Percentiles rank a stretch among this genome's conserved stretches.
Conservation (phyloP, 176 grass and related monocot genomes). For the Leersia perrieri region DNA sequence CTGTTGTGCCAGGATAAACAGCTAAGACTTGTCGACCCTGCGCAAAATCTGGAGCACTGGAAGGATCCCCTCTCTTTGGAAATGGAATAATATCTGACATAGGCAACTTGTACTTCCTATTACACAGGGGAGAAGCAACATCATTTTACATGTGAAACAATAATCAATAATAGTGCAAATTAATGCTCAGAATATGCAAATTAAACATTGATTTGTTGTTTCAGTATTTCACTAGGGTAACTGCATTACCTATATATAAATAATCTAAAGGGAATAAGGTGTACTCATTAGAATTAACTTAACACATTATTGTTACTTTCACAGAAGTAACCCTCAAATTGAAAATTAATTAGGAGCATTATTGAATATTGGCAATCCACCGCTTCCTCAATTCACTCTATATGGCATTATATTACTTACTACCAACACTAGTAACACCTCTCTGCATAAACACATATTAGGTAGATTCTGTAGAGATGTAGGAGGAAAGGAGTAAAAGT, state of each 20-base stretch:
- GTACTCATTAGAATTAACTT: background rate
- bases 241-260: constrained; percentile 7
- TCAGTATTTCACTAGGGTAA: background rate
- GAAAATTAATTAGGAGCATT: no score
- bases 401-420: background rate
- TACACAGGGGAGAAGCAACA: constrained; percentile 32
- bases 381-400: no score
- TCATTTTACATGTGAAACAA: constrained; percentile 9
- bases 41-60: constrained; percentile 81
- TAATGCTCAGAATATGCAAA: constrained; percentile 10
- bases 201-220: background rate
- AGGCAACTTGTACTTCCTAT: constrained; percentile 85
- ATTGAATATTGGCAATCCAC: no score
- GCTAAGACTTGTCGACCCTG: constrained; percentile 85
- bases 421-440: background rate
- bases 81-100: constrained; percentile 87
- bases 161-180: constrained; percentile 18
- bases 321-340: background rate
- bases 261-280: background rate
- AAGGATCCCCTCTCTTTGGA: constrained; percentile 90
- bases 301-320: background rate
- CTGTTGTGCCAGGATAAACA: constrained; percentile 95
- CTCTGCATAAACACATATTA: background rate
- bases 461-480: constrained; percentile 5
- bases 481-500: background rate